phyloP scores from a whole-genome alignment of 345 rosid species.

The Eucalyptus curtisii region DNA sequence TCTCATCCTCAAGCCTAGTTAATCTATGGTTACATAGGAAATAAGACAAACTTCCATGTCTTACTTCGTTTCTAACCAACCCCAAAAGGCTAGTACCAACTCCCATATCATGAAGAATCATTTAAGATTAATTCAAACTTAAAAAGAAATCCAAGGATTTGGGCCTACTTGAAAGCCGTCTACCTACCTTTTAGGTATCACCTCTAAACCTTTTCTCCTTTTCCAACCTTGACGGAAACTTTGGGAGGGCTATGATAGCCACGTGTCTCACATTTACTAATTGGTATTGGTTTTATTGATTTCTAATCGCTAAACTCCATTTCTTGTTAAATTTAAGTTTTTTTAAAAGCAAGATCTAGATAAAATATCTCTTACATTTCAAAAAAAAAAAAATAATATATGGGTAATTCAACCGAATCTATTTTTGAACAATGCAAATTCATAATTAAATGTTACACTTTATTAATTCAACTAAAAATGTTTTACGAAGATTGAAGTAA shows the following conservation, averaged over 20 bases:
- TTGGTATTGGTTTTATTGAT: not conserved
- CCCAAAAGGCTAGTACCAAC: accelerated
- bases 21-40: accelerated
- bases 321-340: no score
- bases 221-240: no score
- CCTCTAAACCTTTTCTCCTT: not conserved
- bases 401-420: no score
- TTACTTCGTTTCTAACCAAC: accelerated
- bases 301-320: no score
- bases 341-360: no score
- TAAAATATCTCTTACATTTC: no score
- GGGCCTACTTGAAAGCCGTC: not conserved
- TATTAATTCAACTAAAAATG: no score
- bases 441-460: no score
- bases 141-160: not conserved
- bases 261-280: not conserved
- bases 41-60: not conserved
- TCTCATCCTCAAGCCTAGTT: accelerated
- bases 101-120: accelerated
- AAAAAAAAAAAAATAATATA: no score
- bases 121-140: not conserved
- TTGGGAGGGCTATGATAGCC: not conserved
- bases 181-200: accelerated
- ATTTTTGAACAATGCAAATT: no score
- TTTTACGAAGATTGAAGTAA: no score